phyloP scores from a whole-genome alignment of 2,329 filamentous ascomycete genomes.

The Aspergillus unguis region DNA sequence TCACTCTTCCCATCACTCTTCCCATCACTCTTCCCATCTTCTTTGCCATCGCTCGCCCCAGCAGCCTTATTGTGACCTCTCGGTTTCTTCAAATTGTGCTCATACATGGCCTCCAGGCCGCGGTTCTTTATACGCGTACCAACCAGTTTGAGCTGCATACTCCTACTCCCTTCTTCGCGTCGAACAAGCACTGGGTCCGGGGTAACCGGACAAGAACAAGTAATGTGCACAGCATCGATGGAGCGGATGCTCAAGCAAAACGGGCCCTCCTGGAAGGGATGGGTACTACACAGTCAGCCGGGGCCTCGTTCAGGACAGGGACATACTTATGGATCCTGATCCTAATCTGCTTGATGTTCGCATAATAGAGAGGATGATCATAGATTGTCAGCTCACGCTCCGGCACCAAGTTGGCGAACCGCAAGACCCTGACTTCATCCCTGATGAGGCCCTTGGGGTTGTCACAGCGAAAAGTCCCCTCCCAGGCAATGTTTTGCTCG shows the following conservation, averaged over 20 bases:
- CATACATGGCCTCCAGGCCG: background rate
- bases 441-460: background rate
- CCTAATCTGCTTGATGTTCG: background rate
- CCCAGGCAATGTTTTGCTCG: background rate
- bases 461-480: background rate
- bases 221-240: conserved; percentile 6
- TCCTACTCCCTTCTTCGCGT: background rate
- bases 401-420: background rate
- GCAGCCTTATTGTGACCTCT: no score
- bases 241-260: conserved; percentile 4
- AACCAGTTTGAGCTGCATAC: background rate
- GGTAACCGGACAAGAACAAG: background rate
- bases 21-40: no score
- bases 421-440: background rate
- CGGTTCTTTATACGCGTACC: background rate
- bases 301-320: background rate
- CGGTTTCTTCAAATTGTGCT: no score
- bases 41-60: no score
- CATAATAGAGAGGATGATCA: background rate
- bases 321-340: conserved; percentile 5
- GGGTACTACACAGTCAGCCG: background rate
- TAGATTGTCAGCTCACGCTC: background rate
- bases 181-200: conserved; percentile 16
- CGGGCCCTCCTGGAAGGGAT: conserved; percentile 2
- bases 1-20: no score